phyloP scores from a whole-genome alignment of 2,329 filamentous ascomycete genomes.

The Cercospora sojina region DNA sequence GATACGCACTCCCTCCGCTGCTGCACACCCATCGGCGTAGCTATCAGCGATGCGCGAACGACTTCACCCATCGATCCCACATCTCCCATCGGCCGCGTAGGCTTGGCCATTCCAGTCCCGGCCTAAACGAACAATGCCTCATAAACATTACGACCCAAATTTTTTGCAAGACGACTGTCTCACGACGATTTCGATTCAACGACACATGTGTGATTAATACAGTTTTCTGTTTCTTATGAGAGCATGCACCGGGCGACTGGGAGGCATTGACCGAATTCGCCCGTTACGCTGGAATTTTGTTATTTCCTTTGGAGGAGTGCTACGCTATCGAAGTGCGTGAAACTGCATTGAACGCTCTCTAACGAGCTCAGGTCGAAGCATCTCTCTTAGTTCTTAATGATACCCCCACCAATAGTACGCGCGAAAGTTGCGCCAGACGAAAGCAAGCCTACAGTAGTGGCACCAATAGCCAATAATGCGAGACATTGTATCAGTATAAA shows the following conservation, averaged over 20 bases:
- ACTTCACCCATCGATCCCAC: not conserved
- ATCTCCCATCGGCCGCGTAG: not conserved
- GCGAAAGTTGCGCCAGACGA: not conserved
- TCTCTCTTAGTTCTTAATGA: not conserved
- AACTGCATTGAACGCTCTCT: not conserved
- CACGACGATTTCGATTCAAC: not conserved
- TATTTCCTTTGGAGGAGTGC: not conserved
- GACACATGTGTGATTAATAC: not conserved
- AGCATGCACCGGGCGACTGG: not conserved
- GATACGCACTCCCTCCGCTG: slow-evolving; percentile 9
- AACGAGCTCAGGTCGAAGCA: not conserved
- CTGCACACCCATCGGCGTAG: slow-evolving; percentile 23
- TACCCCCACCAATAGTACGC: not conserved
- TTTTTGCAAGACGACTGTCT: not conserved
- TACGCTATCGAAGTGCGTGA: not conserved
- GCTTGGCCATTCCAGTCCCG: slow-evolving; percentile 5
- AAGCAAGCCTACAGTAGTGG: not conserved
- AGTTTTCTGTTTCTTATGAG: not conserved
- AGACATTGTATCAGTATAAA: not conserved
- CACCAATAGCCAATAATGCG: not conserved
- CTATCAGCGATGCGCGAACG: slow-evolving; percentile 14
- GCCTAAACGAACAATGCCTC: not conserved
- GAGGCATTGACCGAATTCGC: not conserved
- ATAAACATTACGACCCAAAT: not conserved
- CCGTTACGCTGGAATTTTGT: not conserved